Base-by-base conservation (phyloP, 2,329 filamentous ascomycete species). In the Nemania diffusa region DNA sequence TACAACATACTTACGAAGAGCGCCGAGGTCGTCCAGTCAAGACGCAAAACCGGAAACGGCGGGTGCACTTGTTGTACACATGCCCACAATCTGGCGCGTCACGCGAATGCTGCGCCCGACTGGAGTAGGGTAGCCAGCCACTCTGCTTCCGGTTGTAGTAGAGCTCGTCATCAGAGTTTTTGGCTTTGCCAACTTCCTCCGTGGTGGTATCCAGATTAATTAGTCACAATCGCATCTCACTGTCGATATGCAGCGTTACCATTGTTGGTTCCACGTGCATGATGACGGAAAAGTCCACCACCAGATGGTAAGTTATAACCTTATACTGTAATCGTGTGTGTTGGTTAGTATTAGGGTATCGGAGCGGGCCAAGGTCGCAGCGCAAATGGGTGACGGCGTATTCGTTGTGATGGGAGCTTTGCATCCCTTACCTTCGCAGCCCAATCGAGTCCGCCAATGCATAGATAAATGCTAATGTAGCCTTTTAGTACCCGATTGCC, bases 221-320 rank as follows among this genome's bases (percentile, higher is more conserved):
- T 27, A 55, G 37, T 37, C 59, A 20, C 52, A 48, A 46, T 15
- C 24, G 50, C 32, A 26, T 50, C 51, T 51, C 24, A 29, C 55
- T 5, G 3, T 34, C 8, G 5, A 37, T 32, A 48, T 61, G 32
- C 37, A 61, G 53, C 34, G 62, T 65, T 44, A 15, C 46, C 55
- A n/a, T 50, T 59, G 57, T 68, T 40, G 37, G 42, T 52, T 37
- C 52, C 52, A 26, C 22, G 8, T 20, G 56, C 61, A 67, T 63
- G 55, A 44, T 34, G 46, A 48, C 27, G 22, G 44, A 29, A 24
- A n/a, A 34, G 46, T 20, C 24, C 34, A 62, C 15, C 22, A 34
- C 50, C 24, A 6, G 15, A 27, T 9, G 17, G 9, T 20, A 8
- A 13, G n/a, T 32, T 32, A 32, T 32, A 32, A 32, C 29, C n/a